Percentiles rank a stretch among this genome's conserved stretches.
phyloP scores from a whole-genome alignment of 768 basidiomycete species.

The Calocera cornea region DNA sequence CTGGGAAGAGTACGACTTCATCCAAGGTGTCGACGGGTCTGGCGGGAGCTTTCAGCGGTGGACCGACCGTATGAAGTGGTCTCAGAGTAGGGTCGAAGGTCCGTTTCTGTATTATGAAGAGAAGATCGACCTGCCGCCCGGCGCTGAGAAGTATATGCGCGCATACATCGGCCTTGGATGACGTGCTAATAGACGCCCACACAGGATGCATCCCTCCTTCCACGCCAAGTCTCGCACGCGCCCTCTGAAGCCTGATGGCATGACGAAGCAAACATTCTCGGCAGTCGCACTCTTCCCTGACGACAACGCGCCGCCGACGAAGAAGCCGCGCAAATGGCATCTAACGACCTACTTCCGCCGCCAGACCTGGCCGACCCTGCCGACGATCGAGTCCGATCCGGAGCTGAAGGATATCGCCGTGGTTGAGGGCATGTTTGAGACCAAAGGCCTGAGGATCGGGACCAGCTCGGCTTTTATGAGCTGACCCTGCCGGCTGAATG shows the following conservation, averaged over 20 bases:
- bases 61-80: background rate
- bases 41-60: background rate
- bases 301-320: background rate
- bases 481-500: background rate
- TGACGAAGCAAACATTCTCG: background rate
- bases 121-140: constrained; percentile 1
- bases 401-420: background rate
- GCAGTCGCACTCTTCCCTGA: background rate
- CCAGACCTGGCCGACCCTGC: background rate
- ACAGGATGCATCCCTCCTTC: background rate
- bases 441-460: background rate
- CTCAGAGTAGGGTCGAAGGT: background rate
- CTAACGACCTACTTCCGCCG: background rate
- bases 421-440: background rate
- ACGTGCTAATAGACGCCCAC: background rate
- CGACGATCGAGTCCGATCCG: background rate
- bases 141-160: constrained; percentile 1
- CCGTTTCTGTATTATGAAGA: background rate
- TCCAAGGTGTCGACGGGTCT: background rate
- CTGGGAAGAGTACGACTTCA: constrained; percentile 47
- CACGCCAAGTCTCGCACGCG: background rate
- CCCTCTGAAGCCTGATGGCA: background rate
- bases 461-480: background rate
- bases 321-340: background rate
- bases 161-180: background rate